A percentile compares a stretch with the other conserved stretches of the same genome.
Conservation (phyloP, 2,329 filamentous ascomycete genomes). For the Fusarium sp. region DNA sequence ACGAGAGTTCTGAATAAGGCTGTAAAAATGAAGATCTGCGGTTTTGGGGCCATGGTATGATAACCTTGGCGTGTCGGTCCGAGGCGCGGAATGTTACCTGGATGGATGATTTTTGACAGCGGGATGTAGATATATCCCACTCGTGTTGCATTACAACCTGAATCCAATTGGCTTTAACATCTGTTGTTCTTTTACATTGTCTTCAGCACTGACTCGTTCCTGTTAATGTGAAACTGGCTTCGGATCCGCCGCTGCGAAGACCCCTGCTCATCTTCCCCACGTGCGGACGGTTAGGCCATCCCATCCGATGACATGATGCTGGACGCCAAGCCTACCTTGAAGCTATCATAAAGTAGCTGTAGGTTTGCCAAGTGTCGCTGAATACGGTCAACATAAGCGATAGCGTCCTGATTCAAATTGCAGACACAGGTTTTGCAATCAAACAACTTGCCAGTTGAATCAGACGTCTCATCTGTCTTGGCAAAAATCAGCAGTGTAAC, state of each 20-base stretch:
- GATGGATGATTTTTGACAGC: not conserved
- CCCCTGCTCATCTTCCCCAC: conserved; percentile 11
- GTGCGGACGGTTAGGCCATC: not conserved
- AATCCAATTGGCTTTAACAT: not conserved
- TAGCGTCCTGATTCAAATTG: not conserved
- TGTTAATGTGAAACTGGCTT: conserved; percentile 12
- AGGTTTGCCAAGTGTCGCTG: not conserved
- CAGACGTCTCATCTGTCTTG: not conserved
- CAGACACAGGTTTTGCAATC: not conserved
- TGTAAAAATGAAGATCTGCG: conserved; percentile 4
- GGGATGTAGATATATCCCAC: not conserved
- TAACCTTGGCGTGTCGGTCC: conserved; percentile 8
- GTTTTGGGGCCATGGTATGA: not conserved
- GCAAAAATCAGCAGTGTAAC: not conserved
- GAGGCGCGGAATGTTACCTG: not conserved
- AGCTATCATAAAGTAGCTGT: not conserved
- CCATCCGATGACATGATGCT: not conserved
- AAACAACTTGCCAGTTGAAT: not conserved
- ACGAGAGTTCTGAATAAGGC: not conserved
- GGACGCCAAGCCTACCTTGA: not conserved
- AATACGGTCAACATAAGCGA: not conserved
- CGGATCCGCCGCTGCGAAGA: conserved; percentile 3
- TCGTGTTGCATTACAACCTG: not conserved
- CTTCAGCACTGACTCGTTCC: not conserved
- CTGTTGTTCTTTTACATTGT: not conserved